These are phyloP conservation scores for Claviceps africana DNA, from an alignment of 2,329 filamentous ascomycete genomes.

Conservation along the genomic window DNA sequence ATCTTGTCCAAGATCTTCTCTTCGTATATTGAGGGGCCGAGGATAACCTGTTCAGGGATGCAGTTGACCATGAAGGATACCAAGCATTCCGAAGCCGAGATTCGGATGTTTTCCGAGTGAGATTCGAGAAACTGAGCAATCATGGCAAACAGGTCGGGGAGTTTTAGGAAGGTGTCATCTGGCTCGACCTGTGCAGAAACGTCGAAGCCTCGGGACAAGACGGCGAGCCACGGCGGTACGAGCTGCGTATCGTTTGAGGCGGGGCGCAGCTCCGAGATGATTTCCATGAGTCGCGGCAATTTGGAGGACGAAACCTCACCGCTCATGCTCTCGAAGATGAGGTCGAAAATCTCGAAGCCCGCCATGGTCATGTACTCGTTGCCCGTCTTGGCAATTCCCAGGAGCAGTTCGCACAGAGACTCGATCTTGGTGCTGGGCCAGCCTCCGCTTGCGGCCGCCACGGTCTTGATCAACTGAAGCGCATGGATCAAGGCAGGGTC, in stretches of 20 bases:
- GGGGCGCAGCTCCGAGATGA: slow-evolving; percentile 82
- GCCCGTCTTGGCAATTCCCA: slow-evolving; percentile 76
- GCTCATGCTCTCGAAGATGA: slow-evolving; percentile 85
- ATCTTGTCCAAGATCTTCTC: slow-evolving; percentile 80
- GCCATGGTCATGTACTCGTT: slow-evolving; percentile 96
- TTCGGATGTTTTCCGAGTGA: slow-evolving; percentile 79
- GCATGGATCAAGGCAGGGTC: slow-evolving; percentile 84
- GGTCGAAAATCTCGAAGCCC: slow-evolving; percentile 92
- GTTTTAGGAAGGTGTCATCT: slow-evolving; percentile 80
- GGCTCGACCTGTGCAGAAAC: slow-evolving; percentile 79
- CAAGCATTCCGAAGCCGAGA: slow-evolving; percentile 88
- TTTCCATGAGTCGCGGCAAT: slow-evolving; percentile 74
- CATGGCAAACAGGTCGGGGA: slow-evolving; percentile 72
- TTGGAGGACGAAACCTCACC: slow-evolving; percentile 81
- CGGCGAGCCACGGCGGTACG: slow-evolving; percentile 90
- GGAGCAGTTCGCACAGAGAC: slow-evolving; percentile 71
- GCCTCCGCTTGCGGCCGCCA: slow-evolving; percentile 74
- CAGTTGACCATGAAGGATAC: slow-evolving; percentile 89
- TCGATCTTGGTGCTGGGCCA: slow-evolving; percentile 98
- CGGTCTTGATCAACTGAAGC: slow-evolving; percentile 79
- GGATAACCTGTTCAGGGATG: slow-evolving; percentile 65
- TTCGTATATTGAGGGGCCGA: slow-evolving; percentile 84
- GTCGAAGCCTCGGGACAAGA: slow-evolving; percentile 86
- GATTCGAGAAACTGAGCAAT: slow-evolving; percentile 73
- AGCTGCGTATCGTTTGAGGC: slow-evolving; percentile 89